These are phyloP conservation scores for Exophiala mesophila DNA, from an alignment of 2,329 filamentous ascomycete species.

Conservation along the genomic window DNA sequence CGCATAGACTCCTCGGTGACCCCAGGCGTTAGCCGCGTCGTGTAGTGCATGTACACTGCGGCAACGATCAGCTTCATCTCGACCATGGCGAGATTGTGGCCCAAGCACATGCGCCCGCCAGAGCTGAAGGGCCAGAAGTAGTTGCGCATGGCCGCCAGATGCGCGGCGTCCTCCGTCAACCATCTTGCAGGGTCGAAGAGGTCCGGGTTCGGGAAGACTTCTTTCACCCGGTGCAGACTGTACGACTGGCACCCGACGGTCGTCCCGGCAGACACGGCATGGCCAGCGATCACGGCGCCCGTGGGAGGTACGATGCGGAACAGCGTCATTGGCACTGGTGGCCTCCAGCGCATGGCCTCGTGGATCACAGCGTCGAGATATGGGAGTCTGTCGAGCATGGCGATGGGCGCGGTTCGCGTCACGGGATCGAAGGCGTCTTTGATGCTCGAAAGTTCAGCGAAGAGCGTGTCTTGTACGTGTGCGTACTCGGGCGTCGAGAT, in stretches of 20 bases:
- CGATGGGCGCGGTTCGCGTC: slow-evolving; percentile 13
- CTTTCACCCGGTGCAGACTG: slow-evolving; percentile 47
- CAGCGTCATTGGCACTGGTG: slow-evolving; percentile 34
- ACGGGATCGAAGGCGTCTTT: slow-evolving; percentile 13
- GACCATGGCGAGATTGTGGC: slow-evolving; percentile 45
- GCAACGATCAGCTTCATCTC: slow-evolving; percentile 70
- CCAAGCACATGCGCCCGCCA: slow-evolving; percentile 46
- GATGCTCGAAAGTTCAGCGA: slow-evolving; percentile 38
- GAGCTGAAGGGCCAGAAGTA: slow-evolving; percentile 50
- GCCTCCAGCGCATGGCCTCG: slow-evolving; percentile 44
- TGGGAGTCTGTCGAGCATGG: slow-evolving; percentile 32
- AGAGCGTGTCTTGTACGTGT: slow-evolving; percentile 42
- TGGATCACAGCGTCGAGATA: slow-evolving; percentile 46
- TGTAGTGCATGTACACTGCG: slow-evolving; percentile 65
- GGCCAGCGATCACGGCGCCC: slow-evolving; percentile 30
- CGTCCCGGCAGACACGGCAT: slow-evolving; percentile 31
- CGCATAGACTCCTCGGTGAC: slow-evolving; percentile 13
- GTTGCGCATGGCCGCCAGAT: slow-evolving; percentile 39
- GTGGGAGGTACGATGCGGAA: slow-evolving; percentile 37
- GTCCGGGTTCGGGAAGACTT: slow-evolving; percentile 46
- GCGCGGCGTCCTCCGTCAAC: slow-evolving; percentile 39
- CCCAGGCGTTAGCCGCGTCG: slow-evolving; percentile 32
- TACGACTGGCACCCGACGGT: slow-evolving; percentile 41
- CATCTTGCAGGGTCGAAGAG: slow-evolving; percentile 46
- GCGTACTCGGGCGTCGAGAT: slow-evolving; percentile 54